Evolutionary conservation across 139 green algal genomes (phyloP), one percentile per base, ranked within the genome.

Genomic region (Chlorella sp.): DNA sequence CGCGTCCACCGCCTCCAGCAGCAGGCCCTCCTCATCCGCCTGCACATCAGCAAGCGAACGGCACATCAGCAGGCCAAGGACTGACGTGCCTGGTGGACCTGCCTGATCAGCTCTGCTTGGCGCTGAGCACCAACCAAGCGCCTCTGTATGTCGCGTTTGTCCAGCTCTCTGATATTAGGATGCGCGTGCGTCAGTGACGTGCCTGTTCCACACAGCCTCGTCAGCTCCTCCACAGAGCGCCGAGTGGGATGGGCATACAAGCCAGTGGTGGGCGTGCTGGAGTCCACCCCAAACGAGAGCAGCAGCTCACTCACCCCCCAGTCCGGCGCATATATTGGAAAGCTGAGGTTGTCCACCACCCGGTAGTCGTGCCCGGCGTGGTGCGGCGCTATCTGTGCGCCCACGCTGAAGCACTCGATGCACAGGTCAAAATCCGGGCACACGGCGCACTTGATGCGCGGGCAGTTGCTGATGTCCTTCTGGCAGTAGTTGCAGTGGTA

Each of bases 401-500:
- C 93, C 17, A 96, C 88, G 67, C 83, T 88, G 82, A 99, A 99
- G 85, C 95, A 99, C 67, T 98, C 90, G 31, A 98, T 66, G 85
- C 95, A 99, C 4, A 99, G 83, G 79, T 99, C 92, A 76, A 96
- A 96, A 80, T 97, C 91, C 5, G 82, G 71, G 82, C 92, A 97
- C 6, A 86, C 84, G 0, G 92, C 91, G 67, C 95, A 99, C 70
- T 96, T 97, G 67, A 99, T 96, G 62, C 93, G 90, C 33, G 97
- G 82, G 5, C 73, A 79, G 30, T 86, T 77, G 23, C 75, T 90
- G 62, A 98, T 93, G 78, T 99, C 94, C 62, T 87, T 90, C 31
- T 90, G 77, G 82, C 94, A 98, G 84, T 97, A 95, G 78, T 97
- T 95, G 84, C 94, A 98, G 80, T 97, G 91, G 74, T 94, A 98